A percentile compares a stretch with the other conserved stretches of the same genome.
These are phyloP conservation scores for Fomitopsis serialis DNA, from an alignment of 768 basidiomycete genomes.

Conservation along the genomic window DNA sequence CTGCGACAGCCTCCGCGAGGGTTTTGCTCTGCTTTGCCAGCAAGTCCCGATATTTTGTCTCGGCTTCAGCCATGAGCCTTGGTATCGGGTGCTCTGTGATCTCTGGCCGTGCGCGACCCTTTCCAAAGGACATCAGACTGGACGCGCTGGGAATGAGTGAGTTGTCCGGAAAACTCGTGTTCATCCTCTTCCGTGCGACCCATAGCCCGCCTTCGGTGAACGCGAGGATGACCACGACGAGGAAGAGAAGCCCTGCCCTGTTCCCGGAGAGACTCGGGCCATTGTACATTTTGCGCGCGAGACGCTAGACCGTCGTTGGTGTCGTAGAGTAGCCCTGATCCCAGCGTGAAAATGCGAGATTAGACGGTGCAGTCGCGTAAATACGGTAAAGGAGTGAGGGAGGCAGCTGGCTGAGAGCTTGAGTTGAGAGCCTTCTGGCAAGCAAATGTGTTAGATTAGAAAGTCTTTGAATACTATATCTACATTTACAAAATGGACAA, in stretches of 20 bases:
- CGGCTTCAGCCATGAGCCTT: slow-evolving; percentile 78
- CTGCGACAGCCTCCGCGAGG: slow-evolving; percentile 68
- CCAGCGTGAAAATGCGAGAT: too few species aligned
- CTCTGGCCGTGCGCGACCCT: slow-evolving; percentile 10
- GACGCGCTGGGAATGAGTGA: slow-evolving; percentile 16
- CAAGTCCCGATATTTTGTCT: slow-evolving; percentile 59
- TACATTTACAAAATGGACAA: too few species aligned
- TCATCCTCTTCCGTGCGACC: slow-evolving; percentile 19
- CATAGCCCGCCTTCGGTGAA: slow-evolving; percentile 31
- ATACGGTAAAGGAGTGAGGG: too few species aligned
- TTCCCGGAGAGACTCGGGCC: slow-evolving; percentile 17
- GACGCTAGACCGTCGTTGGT: background rate
- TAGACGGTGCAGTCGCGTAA: too few species aligned
- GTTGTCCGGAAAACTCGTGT: slow-evolving; percentile 20
- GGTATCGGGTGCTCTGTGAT: slow-evolving; percentile 75
- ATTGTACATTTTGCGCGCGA: slow-evolving; percentile 15
- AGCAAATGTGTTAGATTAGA: too few species aligned
- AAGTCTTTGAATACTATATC: too few species aligned
- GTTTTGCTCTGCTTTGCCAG: slow-evolving; percentile 76
- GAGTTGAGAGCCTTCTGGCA: too few species aligned
- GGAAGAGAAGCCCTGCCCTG: slow-evolving; percentile 22
- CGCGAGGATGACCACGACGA: slow-evolving; percentile 19
- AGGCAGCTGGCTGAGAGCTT: too few species aligned
- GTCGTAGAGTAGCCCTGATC: too few species aligned
- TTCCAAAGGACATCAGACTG: slow-evolving; percentile 17